Evolutionary conservation across 192 early-diverging fungal genomes (phyloP).

Genomic region (Podila epigama): DNA sequence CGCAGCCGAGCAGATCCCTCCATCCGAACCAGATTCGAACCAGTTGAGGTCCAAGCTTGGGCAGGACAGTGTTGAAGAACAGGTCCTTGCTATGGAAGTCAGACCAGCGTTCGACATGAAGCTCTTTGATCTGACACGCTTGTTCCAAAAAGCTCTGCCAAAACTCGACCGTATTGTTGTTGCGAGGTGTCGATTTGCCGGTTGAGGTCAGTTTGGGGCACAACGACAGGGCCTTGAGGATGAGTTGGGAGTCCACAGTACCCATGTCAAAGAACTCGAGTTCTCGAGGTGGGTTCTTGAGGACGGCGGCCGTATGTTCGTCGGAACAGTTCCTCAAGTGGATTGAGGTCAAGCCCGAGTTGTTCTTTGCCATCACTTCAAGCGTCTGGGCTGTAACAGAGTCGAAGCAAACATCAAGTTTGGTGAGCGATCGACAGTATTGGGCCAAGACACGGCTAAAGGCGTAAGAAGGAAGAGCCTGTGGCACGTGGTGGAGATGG

Average conservation of each 20-base stretch:
- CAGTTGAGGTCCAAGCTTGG: constrained; percentile 41
- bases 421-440: constrained; percentile 33
- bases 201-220: constrained; percentile 45
- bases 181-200: constrained; percentile 38
- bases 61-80: constrained; percentile 45
- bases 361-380: constrained; percentile 21
- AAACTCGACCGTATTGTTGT: constrained; percentile 46
- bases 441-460: constrained; percentile 38
- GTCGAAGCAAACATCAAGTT: constrained; percentile 33
- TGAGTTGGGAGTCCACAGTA: constrained; percentile 35
- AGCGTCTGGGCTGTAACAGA: constrained; percentile 18
- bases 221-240: constrained; percentile 29
- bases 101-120: constrained; percentile 48
- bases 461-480: constrained; percentile 27
- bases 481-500: constrained; percentile 43
- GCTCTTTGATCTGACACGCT: constrained; percentile 45
- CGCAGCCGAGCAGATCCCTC: constrained; percentile 45
- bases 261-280: constrained; percentile 51
- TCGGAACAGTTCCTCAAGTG: constrained; percentile 40
- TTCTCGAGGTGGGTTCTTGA: constrained; percentile 35
- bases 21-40: constrained; percentile 49
- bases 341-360: constrained; percentile 30
- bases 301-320: constrained; percentile 20
- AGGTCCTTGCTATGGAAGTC: constrained; percentile 48
- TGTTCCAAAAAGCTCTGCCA: constrained; percentile 44